Evolutionary conservation across 2,329 filamentous ascomycete genomes (phyloP).

Genomic region (Tetracladium maxilliforme): DNA sequence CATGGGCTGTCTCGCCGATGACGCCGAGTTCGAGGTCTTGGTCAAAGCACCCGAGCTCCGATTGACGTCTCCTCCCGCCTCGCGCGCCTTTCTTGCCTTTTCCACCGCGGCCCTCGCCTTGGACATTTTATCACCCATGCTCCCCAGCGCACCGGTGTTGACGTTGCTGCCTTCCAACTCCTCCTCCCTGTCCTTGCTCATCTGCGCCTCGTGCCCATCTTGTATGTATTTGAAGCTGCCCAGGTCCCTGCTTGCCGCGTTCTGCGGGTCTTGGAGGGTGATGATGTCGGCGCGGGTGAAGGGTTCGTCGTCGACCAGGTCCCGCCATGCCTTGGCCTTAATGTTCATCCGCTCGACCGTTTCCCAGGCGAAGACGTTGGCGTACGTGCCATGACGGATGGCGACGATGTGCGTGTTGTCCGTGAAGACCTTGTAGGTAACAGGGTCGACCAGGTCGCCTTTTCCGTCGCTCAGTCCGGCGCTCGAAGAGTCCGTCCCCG

Average conservation of each 20-base stretch:
- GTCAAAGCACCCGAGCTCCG: conserved; percentile 21
- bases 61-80: conserved; percentile 44
- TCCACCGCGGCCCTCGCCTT: conserved; percentile 91
- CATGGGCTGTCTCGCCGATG: conserved; percentile 19
- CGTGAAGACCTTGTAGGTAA: conserved; percentile 94
- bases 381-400: conserved; percentile 62
- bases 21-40: conserved; percentile 18
- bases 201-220: conserved; percentile 58
- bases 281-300: conserved; percentile 89
- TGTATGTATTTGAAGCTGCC: conserved; percentile 80
- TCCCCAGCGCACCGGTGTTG: conserved; percentile 68
- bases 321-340: conserved; percentile 90
- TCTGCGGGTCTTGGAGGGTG: conserved; percentile 90
- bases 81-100: conserved; percentile 63
- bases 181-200: conserved; percentile 56
- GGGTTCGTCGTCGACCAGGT: conserved; percentile 74
- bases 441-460: conserved; percentile 84
- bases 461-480: conserved; percentile 32
- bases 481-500: conserved; percentile 40
- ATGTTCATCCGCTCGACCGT: conserved; percentile 92
- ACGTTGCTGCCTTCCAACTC: conserved; percentile 54
- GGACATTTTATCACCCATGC: conserved; percentile 66
- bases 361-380: conserved; percentile 94
- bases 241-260: conserved; percentile 67
- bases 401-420: conserved; percentile 97